Conservation (phyloP, 768 basidiomycete genomes). For the Hygrocybe punicea region DNA sequence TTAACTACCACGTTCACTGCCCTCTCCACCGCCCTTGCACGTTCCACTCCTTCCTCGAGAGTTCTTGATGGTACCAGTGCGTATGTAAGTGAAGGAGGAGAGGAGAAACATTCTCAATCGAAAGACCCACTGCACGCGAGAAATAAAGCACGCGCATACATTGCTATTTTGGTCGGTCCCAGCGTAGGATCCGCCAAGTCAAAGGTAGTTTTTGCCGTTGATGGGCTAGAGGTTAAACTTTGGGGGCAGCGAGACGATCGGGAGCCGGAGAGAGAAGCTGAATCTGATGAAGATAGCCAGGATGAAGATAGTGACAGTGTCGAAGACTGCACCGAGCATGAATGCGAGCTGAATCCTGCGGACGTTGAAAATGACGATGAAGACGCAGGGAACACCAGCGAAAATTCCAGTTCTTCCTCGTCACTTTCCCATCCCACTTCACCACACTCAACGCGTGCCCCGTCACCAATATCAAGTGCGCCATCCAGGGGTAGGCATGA, state of each 20-base stretch:
- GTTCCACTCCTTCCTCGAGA: background rate
- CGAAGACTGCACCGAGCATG: constrained; percentile 7
- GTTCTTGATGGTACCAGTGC: background rate
- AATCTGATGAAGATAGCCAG: constrained; percentile 23
- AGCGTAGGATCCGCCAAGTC: constrained; percentile 59
- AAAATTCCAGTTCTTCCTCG: background rate
- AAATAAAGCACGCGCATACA: constrained; percentile 40
- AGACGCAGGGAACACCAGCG: background rate
- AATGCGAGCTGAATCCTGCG: background rate
- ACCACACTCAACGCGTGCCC: background rate
- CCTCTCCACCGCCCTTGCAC: constrained; percentile 64
- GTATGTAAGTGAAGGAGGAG: background rate
- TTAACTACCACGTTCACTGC: constrained; percentile 70
- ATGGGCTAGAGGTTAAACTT: constrained; percentile 55
- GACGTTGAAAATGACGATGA: background rate
- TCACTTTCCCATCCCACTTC: background rate
- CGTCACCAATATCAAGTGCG: background rate
- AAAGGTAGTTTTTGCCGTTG: constrained; percentile 58
- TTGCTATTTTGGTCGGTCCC: constrained; percentile 66
- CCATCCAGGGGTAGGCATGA: too few species aligned
- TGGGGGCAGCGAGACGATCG: constrained; percentile 38
- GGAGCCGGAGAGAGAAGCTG: constrained; percentile 27
- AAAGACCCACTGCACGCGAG: constrained; percentile 3
- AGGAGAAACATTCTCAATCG: constrained; percentile 3
- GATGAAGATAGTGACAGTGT: constrained; percentile 22